Conservation (phyloP, 805 yeast species). For the Barnettozyma californica region DNA sequence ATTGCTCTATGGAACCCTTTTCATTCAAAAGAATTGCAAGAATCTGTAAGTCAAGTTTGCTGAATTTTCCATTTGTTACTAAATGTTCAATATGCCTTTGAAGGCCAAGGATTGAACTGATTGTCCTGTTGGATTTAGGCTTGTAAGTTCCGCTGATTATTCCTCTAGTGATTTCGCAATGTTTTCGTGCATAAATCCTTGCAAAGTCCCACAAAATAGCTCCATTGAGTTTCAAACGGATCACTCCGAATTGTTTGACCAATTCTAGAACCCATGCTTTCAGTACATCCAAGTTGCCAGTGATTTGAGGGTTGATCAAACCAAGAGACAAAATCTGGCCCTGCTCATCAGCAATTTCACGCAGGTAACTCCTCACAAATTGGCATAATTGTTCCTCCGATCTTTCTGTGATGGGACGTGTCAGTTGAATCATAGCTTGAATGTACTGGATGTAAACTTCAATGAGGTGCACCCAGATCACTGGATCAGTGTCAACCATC, state of each 20-base stretch:
- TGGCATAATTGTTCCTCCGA: conserved; percentile 53
- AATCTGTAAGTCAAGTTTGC: conserved; percentile 15
- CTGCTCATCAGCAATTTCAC: conserved; percentile 58
- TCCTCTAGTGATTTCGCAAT: conserved; percentile 41
- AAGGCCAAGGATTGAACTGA: conserved; percentile 34
- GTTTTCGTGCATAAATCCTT: conserved; percentile 43
- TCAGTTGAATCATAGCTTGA: conserved; percentile 30
- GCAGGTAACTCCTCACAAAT: conserved; percentile 52
- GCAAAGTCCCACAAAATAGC: conserved; percentile 62
- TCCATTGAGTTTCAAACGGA: conserved; percentile 53
- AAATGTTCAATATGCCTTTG: conserved; percentile 48
- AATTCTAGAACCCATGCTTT: conserved; percentile 39
- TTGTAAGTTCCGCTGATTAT: conserved; percentile 46
- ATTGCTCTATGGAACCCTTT: background rate
- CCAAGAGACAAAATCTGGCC: conserved; percentile 64
- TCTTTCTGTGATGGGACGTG: conserved; percentile 39
- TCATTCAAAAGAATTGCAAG: conserved; percentile 13
- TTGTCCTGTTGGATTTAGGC: conserved; percentile 25
- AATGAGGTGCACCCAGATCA: conserved; percentile 70
- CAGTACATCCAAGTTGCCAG: conserved; percentile 43
- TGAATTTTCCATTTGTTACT: conserved; percentile 29
- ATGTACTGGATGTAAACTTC: conserved; percentile 58
- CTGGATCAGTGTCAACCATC: conserved; percentile 78
- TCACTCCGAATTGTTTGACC: conserved; percentile 48
- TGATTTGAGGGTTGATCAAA: conserved; percentile 64